Base-by-base conservation (phyloP, 768 basidiomycete genomes). In the Kwoniella europaea region DNA sequence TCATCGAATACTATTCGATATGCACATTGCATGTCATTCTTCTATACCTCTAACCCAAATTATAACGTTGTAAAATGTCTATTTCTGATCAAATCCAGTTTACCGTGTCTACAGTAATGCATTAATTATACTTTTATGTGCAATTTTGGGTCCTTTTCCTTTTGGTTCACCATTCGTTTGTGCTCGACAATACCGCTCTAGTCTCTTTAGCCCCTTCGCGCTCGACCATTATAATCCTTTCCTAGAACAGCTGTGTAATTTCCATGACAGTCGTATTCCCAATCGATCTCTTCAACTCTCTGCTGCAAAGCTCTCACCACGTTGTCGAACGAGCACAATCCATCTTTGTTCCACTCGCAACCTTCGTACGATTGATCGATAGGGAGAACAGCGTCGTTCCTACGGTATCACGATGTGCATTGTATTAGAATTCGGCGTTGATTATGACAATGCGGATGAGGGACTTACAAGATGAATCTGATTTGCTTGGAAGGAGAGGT, bases 381-480 rank as follows among this genome's bases (percentile, higher is more conserved):
- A 35, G 85, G 84, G 4, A 82, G 56, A 13, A 85, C 84, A 46
- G 82, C 85, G 67, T 85, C 85, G 74, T 85, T 85, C 67, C 86
- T 79, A 66, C 77, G 69, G 59, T 77, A 75, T 16, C 27, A 24
- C 50, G 20, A 76, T 78, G 69, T 84, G 82, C 29, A 68, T 44
- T 7, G 70, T 29, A 2, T 29, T 22, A 43, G 27, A 1, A 27
- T 27, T 27, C 27, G 27, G 27, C 27, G 27, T 27, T 27, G 27
- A 27, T 27, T 2, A 27, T 27, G 27, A 27, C 27, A 3, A 27
- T 27, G 27, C 50, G 20, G 77, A 78, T 35, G 35, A 35, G 5
- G 69, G 15, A 85, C 87, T 67, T 83, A 93, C 92, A 86, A 29
- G 50, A 81, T 71, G 71, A 79, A 81, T 24, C 79, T 65, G 18